A percentile compares a stretch with the other conserved stretches of the same genome.
These are phyloP conservation scores for Nitzschia inconspicua DNA, from an alignment of 108 stramenopile species.

Conservation along the genomic window DNA sequence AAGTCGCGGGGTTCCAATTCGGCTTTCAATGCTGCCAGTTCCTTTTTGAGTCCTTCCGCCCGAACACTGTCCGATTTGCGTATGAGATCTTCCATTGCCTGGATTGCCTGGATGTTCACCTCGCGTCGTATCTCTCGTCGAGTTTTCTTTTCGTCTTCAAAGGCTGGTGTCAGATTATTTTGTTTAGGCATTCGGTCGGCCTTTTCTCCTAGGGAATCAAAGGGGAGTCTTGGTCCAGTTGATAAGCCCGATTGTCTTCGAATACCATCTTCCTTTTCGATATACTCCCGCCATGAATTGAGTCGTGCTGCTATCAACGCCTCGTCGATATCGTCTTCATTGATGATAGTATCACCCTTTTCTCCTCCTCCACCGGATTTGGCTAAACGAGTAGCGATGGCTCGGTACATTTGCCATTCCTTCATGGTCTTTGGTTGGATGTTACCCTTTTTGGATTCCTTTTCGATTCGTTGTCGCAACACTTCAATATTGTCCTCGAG, in stretches of 20 bases:
- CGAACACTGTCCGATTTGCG: conserved; percentile 23
- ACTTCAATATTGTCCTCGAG: conserved; percentile 57
- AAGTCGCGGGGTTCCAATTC: conserved; percentile 34
- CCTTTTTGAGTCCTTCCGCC: conserved; percentile 19
- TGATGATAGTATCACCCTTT: background rate
- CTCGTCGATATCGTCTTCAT: conserved; percentile 7
- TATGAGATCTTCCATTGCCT: conserved; percentile 40
- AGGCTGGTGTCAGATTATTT: background rate
- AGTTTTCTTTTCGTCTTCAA: background rate
- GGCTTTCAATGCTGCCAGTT: conserved; percentile 29
- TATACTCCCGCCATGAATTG: conserved; percentile 41
- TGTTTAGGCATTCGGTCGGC: conserved; percentile 7
- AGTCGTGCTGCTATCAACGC: conserved; percentile 17
- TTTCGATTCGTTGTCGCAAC: conserved; percentile 46
- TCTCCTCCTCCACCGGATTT: background rate
- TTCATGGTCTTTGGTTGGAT: conserved; percentile 45
- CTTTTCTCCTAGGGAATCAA: conserved; percentile 28
- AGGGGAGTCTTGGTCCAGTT: conserved; percentile 32
- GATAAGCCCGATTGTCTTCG: conserved; percentile 31
- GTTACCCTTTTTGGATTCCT: conserved; percentile 34
- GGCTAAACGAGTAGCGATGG: conserved; percentile 33
- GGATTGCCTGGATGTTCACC: conserved; percentile 38
- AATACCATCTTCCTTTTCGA: conserved; percentile 32
- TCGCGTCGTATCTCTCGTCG: conserved; percentile 26
- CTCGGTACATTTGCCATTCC: conserved; percentile 59